Evolutionary conservation across 2,329 filamentous ascomycete genomes (phyloP).

Genomic region (Botrytis tulipae): DNA sequence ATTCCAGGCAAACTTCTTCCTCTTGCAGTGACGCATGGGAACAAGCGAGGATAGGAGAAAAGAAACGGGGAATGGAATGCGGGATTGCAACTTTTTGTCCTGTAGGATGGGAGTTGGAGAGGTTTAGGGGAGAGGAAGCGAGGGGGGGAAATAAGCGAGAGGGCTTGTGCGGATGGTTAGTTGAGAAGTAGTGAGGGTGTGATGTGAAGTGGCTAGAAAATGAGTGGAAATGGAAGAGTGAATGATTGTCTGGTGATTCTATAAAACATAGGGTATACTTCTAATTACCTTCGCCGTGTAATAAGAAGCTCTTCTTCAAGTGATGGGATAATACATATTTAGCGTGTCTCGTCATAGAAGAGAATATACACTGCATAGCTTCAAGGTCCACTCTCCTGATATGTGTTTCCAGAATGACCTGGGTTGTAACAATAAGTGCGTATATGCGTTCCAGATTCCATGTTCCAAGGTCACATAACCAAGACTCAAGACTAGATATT

Average conservation of each 20-base stretch:
- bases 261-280: background rate
- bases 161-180: background rate
- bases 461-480: background rate
- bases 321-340: background rate
- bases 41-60: background rate
- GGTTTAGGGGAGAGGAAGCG: background rate
- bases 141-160: background rate
- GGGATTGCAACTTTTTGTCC: background rate
- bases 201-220: background rate
- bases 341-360: background rate
- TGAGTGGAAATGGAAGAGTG: background rate
- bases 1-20: background rate
- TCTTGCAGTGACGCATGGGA: background rate
- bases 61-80: background rate
- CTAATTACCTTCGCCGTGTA: background rate
- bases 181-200: background rate
- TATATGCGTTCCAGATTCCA: background rate
- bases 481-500: background rate
- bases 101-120: background rate
- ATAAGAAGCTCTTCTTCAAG: background rate
- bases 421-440: background rate
- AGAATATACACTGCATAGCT: background rate
- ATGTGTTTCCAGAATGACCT: background rate
- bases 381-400: background rate
- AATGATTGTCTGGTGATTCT: background rate